These are phyloP conservation scores for Podila clonocystis DNA, from an alignment of 192 early-diverging fungal species.

Conservation along the genomic window DNA sequence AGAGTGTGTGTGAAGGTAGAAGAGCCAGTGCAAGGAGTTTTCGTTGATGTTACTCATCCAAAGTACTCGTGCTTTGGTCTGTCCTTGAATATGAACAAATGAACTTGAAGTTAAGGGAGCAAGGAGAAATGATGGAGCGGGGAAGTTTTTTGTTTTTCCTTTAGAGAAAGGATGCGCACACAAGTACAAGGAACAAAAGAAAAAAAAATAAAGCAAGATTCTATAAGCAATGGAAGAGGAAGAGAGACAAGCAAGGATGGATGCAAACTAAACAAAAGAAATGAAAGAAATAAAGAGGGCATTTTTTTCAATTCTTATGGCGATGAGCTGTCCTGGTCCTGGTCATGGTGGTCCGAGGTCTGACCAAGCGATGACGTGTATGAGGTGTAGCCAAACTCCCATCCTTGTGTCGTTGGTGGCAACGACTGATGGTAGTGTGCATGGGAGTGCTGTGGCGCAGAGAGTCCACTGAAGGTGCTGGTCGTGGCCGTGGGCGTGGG, in stretches of 20 bases:
- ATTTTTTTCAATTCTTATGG: slow-evolving; percentile 14
- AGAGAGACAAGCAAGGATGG: slow-evolving; percentile 5
- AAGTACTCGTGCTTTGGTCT: too few species aligned
- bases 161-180: neutral
- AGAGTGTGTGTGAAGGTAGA: too few species aligned
- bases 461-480: slow-evolving; percentile 34
- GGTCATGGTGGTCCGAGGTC: slow-evolving; percentile 45
- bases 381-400: slow-evolving; percentile 29
- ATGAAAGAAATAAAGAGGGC: neutral
- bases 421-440: slow-evolving; percentile 31
- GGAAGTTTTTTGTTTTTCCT: slow-evolving; percentile 1
- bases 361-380: slow-evolving; percentile 20
- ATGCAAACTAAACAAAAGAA: slow-evolving; percentile 2
- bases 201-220: slow-evolving; percentile 6
- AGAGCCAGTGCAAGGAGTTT: neutral
- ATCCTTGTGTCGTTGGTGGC: slow-evolving; percentile 45
- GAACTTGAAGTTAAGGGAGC: neutral
- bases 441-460: slow-evolving; percentile 32
- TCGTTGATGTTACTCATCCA: too few species aligned
- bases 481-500: slow-evolving; percentile 32
- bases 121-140: neutral
- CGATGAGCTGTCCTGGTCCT: slow-evolving; percentile 43
- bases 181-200: slow-evolving; percentile 15
- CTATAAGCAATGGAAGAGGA: neutral
- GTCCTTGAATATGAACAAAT: too few species aligned